Evolutionary conservation across 2,329 filamentous ascomycete genomes (phyloP).

Genomic region (Tolypocladium sp.): DNA sequence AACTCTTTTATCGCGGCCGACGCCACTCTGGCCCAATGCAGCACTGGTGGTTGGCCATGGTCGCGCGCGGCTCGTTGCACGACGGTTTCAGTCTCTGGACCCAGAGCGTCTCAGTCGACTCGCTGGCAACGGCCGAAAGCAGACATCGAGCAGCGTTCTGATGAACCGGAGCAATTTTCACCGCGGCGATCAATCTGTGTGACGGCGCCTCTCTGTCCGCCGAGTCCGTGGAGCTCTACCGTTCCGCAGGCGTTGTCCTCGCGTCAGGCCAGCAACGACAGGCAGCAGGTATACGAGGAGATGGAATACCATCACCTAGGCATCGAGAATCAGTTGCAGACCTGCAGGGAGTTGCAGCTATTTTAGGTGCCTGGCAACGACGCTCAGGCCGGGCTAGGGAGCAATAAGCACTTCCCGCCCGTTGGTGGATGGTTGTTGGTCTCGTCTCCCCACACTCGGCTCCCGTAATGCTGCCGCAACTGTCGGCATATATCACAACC

Average conservation of each 20-base stretch:
- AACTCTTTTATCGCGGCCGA: neutral
- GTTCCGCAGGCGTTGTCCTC: too few relatives aligned
- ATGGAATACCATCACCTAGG: too few relatives aligned
- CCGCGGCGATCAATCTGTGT: neutral
- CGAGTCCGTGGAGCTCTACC: neutral
- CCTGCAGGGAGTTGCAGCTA: neutral
- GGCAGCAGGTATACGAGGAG: too few relatives aligned
- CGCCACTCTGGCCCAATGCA: neutral
- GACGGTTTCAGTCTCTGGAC: slow-evolving; percentile 2
- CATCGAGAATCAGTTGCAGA: too few relatives aligned
- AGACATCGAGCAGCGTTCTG: neutral
- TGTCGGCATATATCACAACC: neutral
- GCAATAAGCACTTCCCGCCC: neutral
- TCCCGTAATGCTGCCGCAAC: neutral
- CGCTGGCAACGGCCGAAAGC: neutral
- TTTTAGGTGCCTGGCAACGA: neutral
- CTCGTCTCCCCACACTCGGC: neutral
- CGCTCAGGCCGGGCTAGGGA: neutral
- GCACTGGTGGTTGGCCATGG: neutral
- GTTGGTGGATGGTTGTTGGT: neutral
- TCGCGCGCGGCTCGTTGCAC: slow-evolving; percentile 2
- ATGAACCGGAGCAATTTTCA: neutral
- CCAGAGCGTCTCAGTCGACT: neutral
- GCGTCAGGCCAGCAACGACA: neutral
- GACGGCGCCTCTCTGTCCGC: neutral